Percentiles rank a stretch among this genome's conserved stretches.
phyloP scores from a whole-genome alignment of 2,329 filamentous ascomycete species.

The Aquanectria penicillioides region DNA sequence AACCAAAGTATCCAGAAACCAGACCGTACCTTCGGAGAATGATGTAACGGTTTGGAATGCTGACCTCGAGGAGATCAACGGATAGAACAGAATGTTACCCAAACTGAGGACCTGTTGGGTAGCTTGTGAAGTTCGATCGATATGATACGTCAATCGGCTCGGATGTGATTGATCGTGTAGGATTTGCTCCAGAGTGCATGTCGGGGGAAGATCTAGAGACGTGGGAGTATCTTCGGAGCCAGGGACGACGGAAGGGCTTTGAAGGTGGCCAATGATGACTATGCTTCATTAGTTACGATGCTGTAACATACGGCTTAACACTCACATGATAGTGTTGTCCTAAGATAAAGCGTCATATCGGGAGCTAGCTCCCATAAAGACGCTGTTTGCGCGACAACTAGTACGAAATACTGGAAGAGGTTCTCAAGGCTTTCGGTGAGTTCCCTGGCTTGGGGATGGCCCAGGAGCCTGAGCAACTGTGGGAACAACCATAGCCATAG shows the following conservation, averaged over 20 bases:
- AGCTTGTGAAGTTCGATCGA: constrained; percentile 55
- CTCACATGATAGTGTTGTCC: constrained; percentile 58
- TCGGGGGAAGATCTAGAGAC: constrained; percentile 51
- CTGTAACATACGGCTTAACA: constrained; percentile 14
- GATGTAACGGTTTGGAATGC: constrained; percentile 45
- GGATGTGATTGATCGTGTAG: constrained; percentile 38
- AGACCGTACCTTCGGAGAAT: constrained; percentile 55
- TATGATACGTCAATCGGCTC: constrained; percentile 50
- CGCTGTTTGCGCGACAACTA: constrained; percentile 54
- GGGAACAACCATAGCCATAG: constrained; percentile 74
- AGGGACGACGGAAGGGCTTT: constrained; percentile 42
- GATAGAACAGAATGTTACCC: constrained; percentile 54
- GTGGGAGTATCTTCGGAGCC: constrained; percentile 41
- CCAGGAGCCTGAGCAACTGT: constrained; percentile 66
- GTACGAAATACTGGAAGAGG: constrained; percentile 61
- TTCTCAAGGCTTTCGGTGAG: constrained; percentile 62
- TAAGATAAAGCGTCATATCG: constrained; percentile 59
- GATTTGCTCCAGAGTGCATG: constrained; percentile 50
- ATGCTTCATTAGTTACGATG: constrained; percentile 25
- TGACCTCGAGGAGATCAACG: constrained; percentile 47
- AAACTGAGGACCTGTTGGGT: constrained; percentile 58
- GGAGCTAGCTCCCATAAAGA: constrained; percentile 59
- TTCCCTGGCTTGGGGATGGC: constrained; percentile 58
- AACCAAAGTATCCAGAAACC: constrained; percentile 61
- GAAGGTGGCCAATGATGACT: constrained; percentile 49